Base-by-base conservation (phyloP, 805 yeast species). In the Candida odintsovae region DNA sequence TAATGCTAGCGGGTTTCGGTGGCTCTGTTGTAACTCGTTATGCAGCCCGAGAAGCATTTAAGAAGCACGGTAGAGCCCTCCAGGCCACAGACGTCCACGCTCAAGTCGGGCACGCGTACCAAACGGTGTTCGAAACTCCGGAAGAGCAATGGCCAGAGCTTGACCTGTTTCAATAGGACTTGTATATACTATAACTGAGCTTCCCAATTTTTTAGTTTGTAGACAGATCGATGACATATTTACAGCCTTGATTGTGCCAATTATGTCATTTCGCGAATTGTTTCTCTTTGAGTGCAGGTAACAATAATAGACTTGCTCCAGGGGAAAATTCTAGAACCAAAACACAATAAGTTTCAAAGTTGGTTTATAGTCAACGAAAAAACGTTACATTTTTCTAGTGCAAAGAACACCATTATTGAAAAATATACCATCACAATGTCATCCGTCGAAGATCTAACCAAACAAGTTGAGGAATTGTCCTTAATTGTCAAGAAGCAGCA, bases 31-130 rank as follows among this genome's bases (percentile, higher is more conserved):
- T 86, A 4, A 88, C 92, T 0, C 70, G 96, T 47, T 58, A 65
- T 15, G 83, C 95, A 38, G 75, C 89, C 1, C 57, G 65, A 16
- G 64, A 73, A 48, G 97, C 97, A 0, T 94, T 71, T 57, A 66
- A 69, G 18, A 70, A 72, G 42, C 73, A 80, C 48, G 86, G 87
- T 1, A 69, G 98, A 42, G 76, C 94, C 3, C 82, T 89, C 87
- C 89, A 87, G 58, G 88, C 99, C 0, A 78, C 89, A 4, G 87
- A 90, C 61, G 68, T 92, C 26, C 90, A 89, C 50, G 73, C 76
- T 42, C 75, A 72, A 49, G 80, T 94, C 22, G 83, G 85, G 1
- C 71, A 68, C 8, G 82, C 90, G 0, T 90, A 76, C 40, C 16
- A 39, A 15, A n/a, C 39, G 1, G 50, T 56, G 6, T 49, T 56